Base-by-base conservation (phyloP, 805 yeast genomes). In the Suhomyces emberorum region DNA sequence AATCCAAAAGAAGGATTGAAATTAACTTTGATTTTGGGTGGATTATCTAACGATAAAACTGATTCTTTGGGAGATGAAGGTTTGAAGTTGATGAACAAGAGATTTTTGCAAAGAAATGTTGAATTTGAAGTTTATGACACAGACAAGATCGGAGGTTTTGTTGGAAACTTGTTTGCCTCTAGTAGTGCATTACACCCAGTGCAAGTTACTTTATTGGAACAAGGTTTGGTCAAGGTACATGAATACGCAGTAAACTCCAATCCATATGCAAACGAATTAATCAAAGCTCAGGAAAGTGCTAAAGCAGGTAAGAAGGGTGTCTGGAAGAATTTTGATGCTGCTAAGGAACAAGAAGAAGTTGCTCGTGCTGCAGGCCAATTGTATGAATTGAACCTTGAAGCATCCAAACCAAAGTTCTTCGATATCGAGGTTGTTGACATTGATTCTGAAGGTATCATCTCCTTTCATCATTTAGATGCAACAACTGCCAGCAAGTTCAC, bases 131-230 rank as follows among this genome's bases (percentile, higher is more conserved):
- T 87, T 15, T 76, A 76, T 46, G 81, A 76, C 39, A 74, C 76
- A 35, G 96, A 88, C 55, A 83, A 79, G 52, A 69, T 81, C 38
- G 95, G 95, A 39, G 86, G 84, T 0, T 88, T 88, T 52, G 77
- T 85, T 51, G 93, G 95, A 31, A 77, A 79, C 50, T 49, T 85
- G 34, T 83, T 64, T 52, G 51, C 77, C 8, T 74, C 72, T 10
- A 70, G 77, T 2, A 68, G 66, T 30, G 64, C 67, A 20, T 47
- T 55, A 21, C 41, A 44, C 15, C 88, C 87, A 15, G 69, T 78
- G 43, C 89, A 83, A 49, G 63, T 70, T 10, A 57, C 64, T 15
- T 65, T 87, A 35, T 64, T 83, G 39, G 68, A 69, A 20, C 72
- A 74, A 35, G 96, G 95, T 3, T 70, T 74, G 37, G 84, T 76